Evolutionary conservation across 305 asterid species (phyloP).

Genomic region (Fraxinus baroniana): DNA sequence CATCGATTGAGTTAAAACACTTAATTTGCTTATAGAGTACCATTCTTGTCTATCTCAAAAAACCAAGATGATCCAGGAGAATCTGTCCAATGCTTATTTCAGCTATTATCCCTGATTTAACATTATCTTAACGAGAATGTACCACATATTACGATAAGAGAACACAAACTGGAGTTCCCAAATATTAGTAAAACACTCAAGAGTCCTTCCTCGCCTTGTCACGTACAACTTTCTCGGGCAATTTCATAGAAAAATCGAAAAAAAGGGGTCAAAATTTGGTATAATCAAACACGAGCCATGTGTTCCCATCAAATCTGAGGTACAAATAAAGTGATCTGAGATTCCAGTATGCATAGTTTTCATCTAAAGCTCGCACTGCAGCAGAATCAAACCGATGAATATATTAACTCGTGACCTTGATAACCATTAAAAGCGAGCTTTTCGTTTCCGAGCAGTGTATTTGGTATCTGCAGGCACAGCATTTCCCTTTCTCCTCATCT

Average conservation of each 20-base stretch:
- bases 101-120: background rate
- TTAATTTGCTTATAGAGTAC: background rate
- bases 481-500: conserved; percentile 69
- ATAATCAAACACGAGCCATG: background rate
- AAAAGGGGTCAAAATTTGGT: background rate
- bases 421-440: conserved; percentile 57
- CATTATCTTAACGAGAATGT: background rate
- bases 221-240: background rate
- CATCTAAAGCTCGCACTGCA: background rate
- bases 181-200: background rate
- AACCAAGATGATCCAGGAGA: background rate
- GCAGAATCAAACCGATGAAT: background rate
- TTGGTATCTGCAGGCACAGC: conserved; percentile 61
- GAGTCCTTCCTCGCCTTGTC: background rate
- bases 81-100: background rate
- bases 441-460: conserved; percentile 72
- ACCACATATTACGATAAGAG: background rate
- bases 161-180: background rate
- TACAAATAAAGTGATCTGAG: background rate
- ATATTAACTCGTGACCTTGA: background rate
- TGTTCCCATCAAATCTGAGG: background rate
- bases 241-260: background rate
- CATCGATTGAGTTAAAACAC: background rate
- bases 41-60: background rate
- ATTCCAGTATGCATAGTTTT: background rate